These are phyloP conservation scores for Zygoascus sp. DNA, from an alignment of 1,139 yeast species.

Conservation along the genomic window DNA sequence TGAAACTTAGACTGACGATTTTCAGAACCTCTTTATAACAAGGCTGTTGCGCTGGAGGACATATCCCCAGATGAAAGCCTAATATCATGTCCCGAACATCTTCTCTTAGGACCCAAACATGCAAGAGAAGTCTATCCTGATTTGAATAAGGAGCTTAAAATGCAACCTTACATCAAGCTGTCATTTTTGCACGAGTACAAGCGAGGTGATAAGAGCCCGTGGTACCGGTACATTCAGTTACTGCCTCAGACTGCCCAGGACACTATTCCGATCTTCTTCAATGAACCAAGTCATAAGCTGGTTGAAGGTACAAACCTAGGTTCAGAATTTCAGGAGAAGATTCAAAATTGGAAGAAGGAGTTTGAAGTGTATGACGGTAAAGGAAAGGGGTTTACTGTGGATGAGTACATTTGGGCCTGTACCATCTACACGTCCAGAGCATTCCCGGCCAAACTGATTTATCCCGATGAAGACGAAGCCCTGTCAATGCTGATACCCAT, in stretches of 20 bases:
- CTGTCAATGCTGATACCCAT: conserved; percentile 73
- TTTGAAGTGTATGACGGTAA: conserved; percentile 23
- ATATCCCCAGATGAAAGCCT: conserved; percentile 21
- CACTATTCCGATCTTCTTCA: conserved; percentile 64
- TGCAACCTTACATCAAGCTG: conserved; percentile 25
- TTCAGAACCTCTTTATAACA: neutral
- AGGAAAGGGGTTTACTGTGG: conserved; percentile 20
- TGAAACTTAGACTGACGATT: neutral
- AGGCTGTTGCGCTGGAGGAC: conserved; percentile 22
- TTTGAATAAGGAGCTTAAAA: conserved; percentile 10
- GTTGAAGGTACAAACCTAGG: conserved; percentile 60
- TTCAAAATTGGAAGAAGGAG: conserved; percentile 31
- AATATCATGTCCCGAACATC: conserved; percentile 26
- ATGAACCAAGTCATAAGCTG: conserved; percentile 38
- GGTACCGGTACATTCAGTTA: conserved; percentile 50
- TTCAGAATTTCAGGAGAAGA: conserved; percentile 31
- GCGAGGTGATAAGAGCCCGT: conserved; percentile 23
- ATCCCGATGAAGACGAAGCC: conserved; percentile 37
- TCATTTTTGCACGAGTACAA: conserved; percentile 23
- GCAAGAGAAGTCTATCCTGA: conserved; percentile 22
- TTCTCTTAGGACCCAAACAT: conserved; percentile 27
- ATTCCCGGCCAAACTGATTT: conserved; percentile 58
- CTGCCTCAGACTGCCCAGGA: conserved; percentile 51
- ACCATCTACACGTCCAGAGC: conserved; percentile 70
- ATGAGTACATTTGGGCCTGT: conserved; percentile 67